These are phyloP conservation scores for Acanthamoeba quina DNA, from an alignment of 208 protist species.

Conservation along the genomic window DNA sequence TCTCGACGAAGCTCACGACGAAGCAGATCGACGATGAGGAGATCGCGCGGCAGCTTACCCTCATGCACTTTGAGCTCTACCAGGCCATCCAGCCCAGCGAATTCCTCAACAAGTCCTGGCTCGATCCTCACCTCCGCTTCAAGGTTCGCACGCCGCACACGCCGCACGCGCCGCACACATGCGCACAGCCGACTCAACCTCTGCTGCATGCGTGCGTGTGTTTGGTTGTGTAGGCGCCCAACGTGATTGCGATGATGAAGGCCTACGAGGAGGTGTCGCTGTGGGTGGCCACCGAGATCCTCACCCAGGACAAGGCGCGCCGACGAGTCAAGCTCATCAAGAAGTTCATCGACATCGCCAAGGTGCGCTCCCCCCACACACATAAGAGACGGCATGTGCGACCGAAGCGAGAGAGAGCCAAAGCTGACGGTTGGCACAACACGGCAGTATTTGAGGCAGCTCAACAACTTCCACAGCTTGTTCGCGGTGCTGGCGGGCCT, in stretches of 20 bases:
- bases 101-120: slow-evolving; percentile 85
- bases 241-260: slow-evolving; percentile 85
- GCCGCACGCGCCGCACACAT: not conserved
- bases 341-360: slow-evolving; percentile 83
- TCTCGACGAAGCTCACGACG: slow-evolving; percentile 73
- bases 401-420: too few relatives aligned
- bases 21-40: slow-evolving; percentile 81
- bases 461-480: slow-evolving; percentile 41
- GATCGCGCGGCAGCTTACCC: slow-evolving; percentile 37
- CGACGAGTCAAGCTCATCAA: slow-evolving; percentile 77
- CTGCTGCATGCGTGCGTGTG: too few relatives aligned
- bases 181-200: too few relatives aligned
- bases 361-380: not conserved
- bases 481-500: slow-evolving; percentile 49
- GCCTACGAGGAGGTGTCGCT: slow-evolving; percentile 83
- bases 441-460: slow-evolving; percentile 22
- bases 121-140: slow-evolving; percentile 78
- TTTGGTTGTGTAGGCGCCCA: slow-evolving; percentile 68
- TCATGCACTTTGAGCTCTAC: slow-evolving; percentile 54
- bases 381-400: too few relatives aligned
- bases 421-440: not conserved
- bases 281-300: slow-evolving; percentile 84
- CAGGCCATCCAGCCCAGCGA: slow-evolving; percentile 73
- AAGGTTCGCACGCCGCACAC: not conserved
- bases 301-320: slow-evolving; percentile 70